Conservation (phyloP, 2,329 filamentous ascomycete species). For the Penicillium hordei region DNA sequence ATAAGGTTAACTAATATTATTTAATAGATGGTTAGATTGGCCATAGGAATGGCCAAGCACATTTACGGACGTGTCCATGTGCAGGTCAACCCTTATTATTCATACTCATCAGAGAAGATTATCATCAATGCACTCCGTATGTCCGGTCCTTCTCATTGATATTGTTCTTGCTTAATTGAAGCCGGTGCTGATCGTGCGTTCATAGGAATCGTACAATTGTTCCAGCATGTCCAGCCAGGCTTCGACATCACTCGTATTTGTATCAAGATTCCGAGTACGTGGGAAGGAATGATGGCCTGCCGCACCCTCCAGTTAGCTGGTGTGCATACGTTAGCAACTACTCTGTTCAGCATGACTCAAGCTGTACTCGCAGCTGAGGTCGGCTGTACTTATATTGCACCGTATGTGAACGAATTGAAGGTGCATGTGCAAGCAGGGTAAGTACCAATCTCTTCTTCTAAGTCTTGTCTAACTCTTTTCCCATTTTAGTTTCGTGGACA, state of each 20-base stretch:
- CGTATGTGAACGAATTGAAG: conserved; percentile 64
- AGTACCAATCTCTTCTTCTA: neutral
- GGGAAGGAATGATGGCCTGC: conserved; percentile 63
- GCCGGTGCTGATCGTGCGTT: neutral
- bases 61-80: conserved; percentile 57
- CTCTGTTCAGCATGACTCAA: conserved; percentile 62
- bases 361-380: conserved; percentile 59
- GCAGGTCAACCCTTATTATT: conserved; percentile 60
- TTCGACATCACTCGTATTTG: conserved; percentile 55
- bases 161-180: neutral
- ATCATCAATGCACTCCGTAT: conserved; percentile 54
- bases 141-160: conserved; percentile 8
- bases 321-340: conserved; percentile 62
- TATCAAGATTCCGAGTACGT: conserved; percentile 64
- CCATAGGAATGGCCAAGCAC: conserved; percentile 52
- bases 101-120: conserved; percentile 53
- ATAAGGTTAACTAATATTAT: neutral
- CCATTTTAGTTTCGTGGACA: conserved; percentile 27
- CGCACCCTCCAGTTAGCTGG: conserved; percentile 53
- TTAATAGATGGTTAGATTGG: conserved; percentile 56
- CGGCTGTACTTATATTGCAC: conserved; percentile 62
- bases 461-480: neutral
- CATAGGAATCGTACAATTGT: conserved; percentile 54
- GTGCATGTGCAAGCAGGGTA: conserved; percentile 57
- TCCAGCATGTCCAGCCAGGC: conserved; percentile 45